Conservation (phyloP, 2,329 filamentous ascomycete species). For the Colletotrichum godetiae region DNA sequence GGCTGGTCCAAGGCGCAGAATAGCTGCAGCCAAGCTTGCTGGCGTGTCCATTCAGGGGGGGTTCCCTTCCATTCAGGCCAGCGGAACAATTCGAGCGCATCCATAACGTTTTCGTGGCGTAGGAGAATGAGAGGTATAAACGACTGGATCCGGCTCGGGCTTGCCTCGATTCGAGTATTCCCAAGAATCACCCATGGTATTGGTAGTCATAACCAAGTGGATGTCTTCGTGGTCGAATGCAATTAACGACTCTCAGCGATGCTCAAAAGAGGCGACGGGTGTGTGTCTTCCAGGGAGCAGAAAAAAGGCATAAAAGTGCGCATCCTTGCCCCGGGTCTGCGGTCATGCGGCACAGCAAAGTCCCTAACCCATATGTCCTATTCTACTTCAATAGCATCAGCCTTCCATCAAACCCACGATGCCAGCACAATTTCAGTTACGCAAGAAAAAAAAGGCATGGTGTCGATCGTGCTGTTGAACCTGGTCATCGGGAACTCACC, state of each 20-base stretch:
- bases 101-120: neutral
- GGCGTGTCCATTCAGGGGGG: neutral
- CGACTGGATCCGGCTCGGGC: neutral
- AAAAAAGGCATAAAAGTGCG: neutral
- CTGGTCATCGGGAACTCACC: neutral
- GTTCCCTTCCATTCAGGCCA: neutral
- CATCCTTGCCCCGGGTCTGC: constrained; percentile 1
- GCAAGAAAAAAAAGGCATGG: neutral
- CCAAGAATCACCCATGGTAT: neutral
- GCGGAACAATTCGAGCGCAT: too few relatives aligned
- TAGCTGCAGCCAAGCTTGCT: neutral
- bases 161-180: neutral
- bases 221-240: neutral
- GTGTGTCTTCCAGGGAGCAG: neutral
- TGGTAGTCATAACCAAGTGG: too few relatives aligned
- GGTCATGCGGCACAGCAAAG: constrained; percentile 12
- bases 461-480: neutral
- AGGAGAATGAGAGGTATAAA: neutral
- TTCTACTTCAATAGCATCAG: neutral
- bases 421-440: neutral
- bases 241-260: neutral
- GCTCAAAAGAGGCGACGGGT: neutral
- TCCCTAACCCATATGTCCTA: constrained; percentile 1
- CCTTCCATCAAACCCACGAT: neutral
- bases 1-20: neutral